Conservation (phyloP, 202 grass and related monocot genomes). For the Musa balbisiana region DNA sequence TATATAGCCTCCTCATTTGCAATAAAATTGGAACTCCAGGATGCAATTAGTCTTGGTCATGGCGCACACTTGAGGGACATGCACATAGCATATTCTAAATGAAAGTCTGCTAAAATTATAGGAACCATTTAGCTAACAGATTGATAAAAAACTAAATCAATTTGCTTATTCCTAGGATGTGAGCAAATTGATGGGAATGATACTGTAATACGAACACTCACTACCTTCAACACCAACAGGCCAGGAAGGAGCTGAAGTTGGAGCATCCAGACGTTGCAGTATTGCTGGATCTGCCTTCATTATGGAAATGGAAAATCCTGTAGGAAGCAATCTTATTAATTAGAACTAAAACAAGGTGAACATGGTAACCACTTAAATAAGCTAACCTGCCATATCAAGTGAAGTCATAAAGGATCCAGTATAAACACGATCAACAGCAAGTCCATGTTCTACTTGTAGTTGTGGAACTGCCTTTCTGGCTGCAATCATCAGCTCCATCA, state of each 20-base stretch:
- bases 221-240: slow-evolving; percentile 94
- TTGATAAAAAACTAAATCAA: neutral
- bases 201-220: neutral
- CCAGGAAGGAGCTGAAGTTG: slow-evolving; percentile 81
- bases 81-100: neutral
- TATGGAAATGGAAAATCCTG: slow-evolving; percentile 92
- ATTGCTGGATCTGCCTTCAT: slow-evolving; percentile 76
- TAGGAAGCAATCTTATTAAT: slow-evolving; percentile 2
- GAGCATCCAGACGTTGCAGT: slow-evolving; percentile 86
- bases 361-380: slow-evolving; percentile 20
- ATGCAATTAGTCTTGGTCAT: neutral
- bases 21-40: neutral
- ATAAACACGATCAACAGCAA: slow-evolving; percentile 97
- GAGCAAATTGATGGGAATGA: neutral
- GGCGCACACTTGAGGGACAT: neutral
- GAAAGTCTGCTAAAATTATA: neutral
- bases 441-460: slow-evolving; percentile 83
- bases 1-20: neutral
- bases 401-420: slow-evolving; percentile 94
- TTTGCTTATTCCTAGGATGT: neutral
- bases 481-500: slow-evolving; percentile 99
- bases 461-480: slow-evolving; percentile 85
- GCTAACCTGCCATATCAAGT: slow-evolving; percentile 95
- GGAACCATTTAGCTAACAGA: neutral
- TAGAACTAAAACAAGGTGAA: neutral